These are phyloP conservation scores for Globisporangium nodosum DNA, from an alignment of 352 stramenopile genomes.

Conservation along the genomic window DNA sequence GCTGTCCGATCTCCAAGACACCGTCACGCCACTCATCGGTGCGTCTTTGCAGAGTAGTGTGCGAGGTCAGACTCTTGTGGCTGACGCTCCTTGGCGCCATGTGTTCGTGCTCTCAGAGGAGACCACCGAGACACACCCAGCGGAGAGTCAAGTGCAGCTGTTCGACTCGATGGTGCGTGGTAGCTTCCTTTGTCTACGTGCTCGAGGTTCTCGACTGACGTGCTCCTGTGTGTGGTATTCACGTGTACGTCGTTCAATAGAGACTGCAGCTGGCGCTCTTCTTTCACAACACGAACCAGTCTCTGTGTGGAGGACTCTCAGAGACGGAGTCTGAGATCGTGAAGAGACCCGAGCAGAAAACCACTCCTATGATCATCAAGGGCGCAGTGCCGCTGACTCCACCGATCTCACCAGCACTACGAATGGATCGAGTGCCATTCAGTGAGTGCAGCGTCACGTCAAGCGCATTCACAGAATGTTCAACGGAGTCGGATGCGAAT, in stretches of 20 bases:
- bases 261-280: slow-evolving; percentile 69
- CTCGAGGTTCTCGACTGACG: too few relatives aligned
- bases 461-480: background rate
- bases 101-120: slow-evolving; percentile 24
- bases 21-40: slow-evolving; percentile 40
- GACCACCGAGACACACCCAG: slow-evolving; percentile 22
- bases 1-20: slow-evolving; percentile 29
- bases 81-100: too few relatives aligned
- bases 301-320: slow-evolving; percentile 41
- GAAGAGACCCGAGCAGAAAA: slow-evolving; percentile 3
- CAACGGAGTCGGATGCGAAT: slow-evolving; percentile 4
- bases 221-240: too few relatives aligned
- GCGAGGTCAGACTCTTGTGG: too few relatives aligned
- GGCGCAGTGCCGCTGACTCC: background rate
- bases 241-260: slow-evolving; percentile 11
- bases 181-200: background rate
- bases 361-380: background rate
- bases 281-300: slow-evolving; percentile 62
- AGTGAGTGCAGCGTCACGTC: slow-evolving; percentile 4
- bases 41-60: background rate
- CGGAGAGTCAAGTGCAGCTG: slow-evolving; percentile 34
- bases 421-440: background rate
- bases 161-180: slow-evolving; percentile 59
- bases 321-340: slow-evolving; percentile 51
- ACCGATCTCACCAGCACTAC: background rate